Base-by-base conservation (phyloP, 225 moss, liverwort and hornwort genomes). In the Pseudisothecium myosuroides region DNA sequence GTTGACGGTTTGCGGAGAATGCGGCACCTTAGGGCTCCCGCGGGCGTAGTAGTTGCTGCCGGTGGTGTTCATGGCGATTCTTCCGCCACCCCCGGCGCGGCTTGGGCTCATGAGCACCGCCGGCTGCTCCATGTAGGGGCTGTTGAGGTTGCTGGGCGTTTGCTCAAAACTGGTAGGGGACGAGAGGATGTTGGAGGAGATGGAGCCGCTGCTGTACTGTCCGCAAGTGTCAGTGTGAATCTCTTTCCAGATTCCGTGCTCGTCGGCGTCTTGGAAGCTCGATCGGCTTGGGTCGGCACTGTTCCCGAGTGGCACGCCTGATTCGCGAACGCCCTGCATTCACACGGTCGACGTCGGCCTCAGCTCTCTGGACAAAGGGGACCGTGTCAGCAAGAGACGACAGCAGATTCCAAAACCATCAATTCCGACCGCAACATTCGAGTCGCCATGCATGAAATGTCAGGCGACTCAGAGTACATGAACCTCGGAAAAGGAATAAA, bases 211-310 rank as follows among this genome's bases (percentile, higher is more conserved):
- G 75, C 76, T 58, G 11, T 52, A n/a, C 37, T 52, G 86, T 12
- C 82, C 49, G 62, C 86, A 60, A 24, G 91, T 90, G 83, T 94
- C 91, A 39, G 92, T 90, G 80, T 91, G 89, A 43, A 94, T 91
- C 88, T 92, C 91, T 59, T 92, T 94, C 92, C 91, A 94, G 34
- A 91, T 86, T 41, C 85, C 86, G 45, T 88, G 87, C 36, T 85
- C 86, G 80, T 92, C 84, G 24, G 64, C 61, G 84, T 87, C 89
- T 56, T 85, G 90, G 60, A 84, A 84, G 73, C 84, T 91, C 80
- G 69, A 24, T 47, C 71, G 83, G 62, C 77, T 89, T 26, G 62
- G 89, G 24, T 92, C 90, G 19, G 61, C 87, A 59, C 36, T 84
- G 87, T 83, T 89, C 59, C 73, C 83, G 12, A 32, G n/a, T 43